Evolutionary conservation across 2,329 filamentous ascomycete species (phyloP).

Genomic region (Penicillium sp.): DNA sequence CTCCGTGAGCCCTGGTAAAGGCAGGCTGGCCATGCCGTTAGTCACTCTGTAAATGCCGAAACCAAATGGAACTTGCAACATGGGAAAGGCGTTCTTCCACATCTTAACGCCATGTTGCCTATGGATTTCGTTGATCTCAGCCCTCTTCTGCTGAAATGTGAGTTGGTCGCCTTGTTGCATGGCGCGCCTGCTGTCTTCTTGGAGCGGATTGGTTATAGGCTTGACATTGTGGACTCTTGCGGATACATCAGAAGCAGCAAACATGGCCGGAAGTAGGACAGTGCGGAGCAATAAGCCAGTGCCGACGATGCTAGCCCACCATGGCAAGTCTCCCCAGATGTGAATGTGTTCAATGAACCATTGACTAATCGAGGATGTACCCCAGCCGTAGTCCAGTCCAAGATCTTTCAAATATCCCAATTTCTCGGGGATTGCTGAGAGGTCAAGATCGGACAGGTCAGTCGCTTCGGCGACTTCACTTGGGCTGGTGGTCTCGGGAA

Average conservation of each 20-base stretch:
- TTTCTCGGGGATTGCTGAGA: conserved; percentile 62
- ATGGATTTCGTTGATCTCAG: conserved; percentile 51
- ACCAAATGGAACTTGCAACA: conserved; percentile 65
- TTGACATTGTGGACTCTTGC: conserved; percentile 61
- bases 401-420: conserved; percentile 78
- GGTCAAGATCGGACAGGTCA: conserved; percentile 28
- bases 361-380: conserved; percentile 68
- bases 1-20: conserved; percentile 70
- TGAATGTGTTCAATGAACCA: conserved; percentile 78
- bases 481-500: conserved; percentile 12
- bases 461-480: conserved; percentile 13
- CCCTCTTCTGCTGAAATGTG: conserved; percentile 45
- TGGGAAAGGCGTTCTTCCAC: conserved; percentile 51
- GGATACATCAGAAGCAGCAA: conserved; percentile 57
- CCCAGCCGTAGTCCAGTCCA: conserved; percentile 83
- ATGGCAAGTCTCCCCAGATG: conserved; percentile 68
- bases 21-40: conserved; percentile 67
- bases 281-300: conserved; percentile 63
- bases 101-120: conserved; percentile 53
- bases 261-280: conserved; percentile 61
- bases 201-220: conserved; percentile 54
- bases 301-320: conserved; percentile 71
- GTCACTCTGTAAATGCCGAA: conserved; percentile 77
- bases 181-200: conserved; percentile 50
- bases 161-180: conserved; percentile 45